Evolutionary conservation across 2,329 filamentous ascomycete species (phyloP), one percentile per base, ranked within the genome.

Genomic region (Xylaria sp.): DNA sequence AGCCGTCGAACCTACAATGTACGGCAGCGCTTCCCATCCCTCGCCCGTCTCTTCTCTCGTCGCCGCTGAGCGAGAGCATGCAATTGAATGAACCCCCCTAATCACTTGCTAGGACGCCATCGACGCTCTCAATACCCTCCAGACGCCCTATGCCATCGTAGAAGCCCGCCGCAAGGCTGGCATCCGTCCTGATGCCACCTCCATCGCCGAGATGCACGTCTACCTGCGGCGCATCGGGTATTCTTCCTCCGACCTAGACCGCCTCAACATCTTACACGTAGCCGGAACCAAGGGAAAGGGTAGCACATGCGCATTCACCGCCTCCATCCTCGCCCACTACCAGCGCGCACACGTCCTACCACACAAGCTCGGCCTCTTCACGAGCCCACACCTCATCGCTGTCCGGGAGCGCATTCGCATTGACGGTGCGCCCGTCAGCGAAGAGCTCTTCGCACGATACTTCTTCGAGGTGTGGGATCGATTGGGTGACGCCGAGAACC

Each of bases 81-180:
- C 5, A 47, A 33, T 39, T n/a, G 31, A 11, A 50, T 45, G 59
- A 49, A 68, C 63, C 20, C 13, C 33, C 29, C 56, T 25, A 38
- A 67, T 59, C 36, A 38, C 27, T 39, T 39, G 13, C 15, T 71
- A 97, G 93, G 93, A 96, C 78, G 96, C 95, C 54, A 89, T 98
- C 69, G 84, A 89, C 72, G 89, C 92, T 44, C 87, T 98, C 76
- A 98, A 98, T 79, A 91, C 92, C 50, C 88, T 98, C 57, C 96
- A 99, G 79, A 93, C 92, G 47, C 96, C 97, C 59, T 95, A 91
- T 77, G 87, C 91, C 55, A 86, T 93, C 58, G 87, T 97, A 20
- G 89, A 97, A 77, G 89, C 90, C 57, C 89, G 96, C 58, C 86
- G 89, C 61, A 92, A 92, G 77, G 91, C 90, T 20, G 92, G 93